Evolutionary conservation across 179 eudicot genomes (phyloP), one percentile per base, ranked within the genome.

Genomic region (Carnegiea gigantea): DNA sequence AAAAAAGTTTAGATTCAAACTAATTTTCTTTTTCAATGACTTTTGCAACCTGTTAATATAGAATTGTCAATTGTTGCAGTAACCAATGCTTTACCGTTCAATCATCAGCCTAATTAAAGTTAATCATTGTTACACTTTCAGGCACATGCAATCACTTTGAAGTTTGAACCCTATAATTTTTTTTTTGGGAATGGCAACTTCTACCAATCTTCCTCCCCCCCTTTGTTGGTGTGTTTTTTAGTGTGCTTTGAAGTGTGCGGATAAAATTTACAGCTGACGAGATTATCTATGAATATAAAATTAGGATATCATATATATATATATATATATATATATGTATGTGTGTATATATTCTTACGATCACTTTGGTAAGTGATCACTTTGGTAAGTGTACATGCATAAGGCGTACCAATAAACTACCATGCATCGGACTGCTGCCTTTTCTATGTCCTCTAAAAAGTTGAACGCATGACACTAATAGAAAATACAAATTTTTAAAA

Each of bases 41-140:
- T n/a, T n/a, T n/a, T n/a, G n/a, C n/a, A n/a, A n/a, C n/a, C n/a
- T n/a, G n/a, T n/a, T n/a, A n/a, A n/a, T n/a, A n/a, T n/a, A n/a
- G n/a, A n/a, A n/a, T n/a, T n/a, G n/a, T n/a, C n/a, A 51, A 10
- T 51, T 11, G 1, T 51, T 51, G 57, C 17, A 51, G 7, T 12
- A 51, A 17, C 57, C 57, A 51, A 51, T 51, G 57, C 57, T 51
- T 17, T 51, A 51, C 57, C 57, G 18, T 51, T 51, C 18, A 51
- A 51, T 51, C 57, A 51, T 51, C 6, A 18, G n/a, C 62, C 62
- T 57, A 20, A 62, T 5, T 67, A 28, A 67, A 67, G 36, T 11
- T 67, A 67, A 67, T 67, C 38, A 67, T 67, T 67, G 40, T 20
- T 67, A 67, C 72, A 62, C 72, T 62, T 62, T 18, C 36, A 65